Base-by-base conservation (phyloP, 78 protist species). In the Dictyostelium capitatum region DNA sequence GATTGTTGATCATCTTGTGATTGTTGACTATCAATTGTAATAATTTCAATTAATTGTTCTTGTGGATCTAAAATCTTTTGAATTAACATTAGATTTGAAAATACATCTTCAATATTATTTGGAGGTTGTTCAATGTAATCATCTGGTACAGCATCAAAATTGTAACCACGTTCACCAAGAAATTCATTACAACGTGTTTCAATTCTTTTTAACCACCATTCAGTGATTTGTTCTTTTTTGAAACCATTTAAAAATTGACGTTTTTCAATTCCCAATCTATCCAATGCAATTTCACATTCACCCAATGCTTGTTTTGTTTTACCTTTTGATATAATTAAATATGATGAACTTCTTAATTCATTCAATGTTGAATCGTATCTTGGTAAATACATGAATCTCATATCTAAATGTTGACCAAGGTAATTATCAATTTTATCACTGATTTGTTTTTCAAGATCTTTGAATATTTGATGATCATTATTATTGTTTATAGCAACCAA, bases 111-210 rank as follows among this genome's bases (percentile, higher is more conserved):
- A 10, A 87, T 87, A 23, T 77, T 87, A 28, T 43, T 48, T 28
- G 93, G 93, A 28, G 82, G 93, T 50, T 74, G 83, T 50, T 87
- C 93, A 51, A 87, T 87, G 30, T 87, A 87, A 47, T 87, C 78
- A 9, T 87, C 93, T 1, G 93, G 93, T 10, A 87, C 78, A 25
- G 93, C 93, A 11, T 62, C 7, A 37, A 87, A 87, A 37, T 77
- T 74, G 32, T 87, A 87, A 5, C 93, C 93, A 51, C 93, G 83
- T 62, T 87, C 93, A 10, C 19, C 4, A 8, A 87, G 67, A 23
- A 87, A 87, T 6, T 74, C 84, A 64, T 64, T 74, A 14, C 50
- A 25, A 15, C 79, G 32, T 17, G 51, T 62, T 28, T 87, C 93
- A 23, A 87, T 50, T 25, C 84, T 64, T n/a, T 87, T 87, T 67